Evolutionary conservation across 805 yeast species (phyloP), one percentile per base, ranked within the genome.

Genomic region (Wickerhamomyces rabaulensis): DNA sequence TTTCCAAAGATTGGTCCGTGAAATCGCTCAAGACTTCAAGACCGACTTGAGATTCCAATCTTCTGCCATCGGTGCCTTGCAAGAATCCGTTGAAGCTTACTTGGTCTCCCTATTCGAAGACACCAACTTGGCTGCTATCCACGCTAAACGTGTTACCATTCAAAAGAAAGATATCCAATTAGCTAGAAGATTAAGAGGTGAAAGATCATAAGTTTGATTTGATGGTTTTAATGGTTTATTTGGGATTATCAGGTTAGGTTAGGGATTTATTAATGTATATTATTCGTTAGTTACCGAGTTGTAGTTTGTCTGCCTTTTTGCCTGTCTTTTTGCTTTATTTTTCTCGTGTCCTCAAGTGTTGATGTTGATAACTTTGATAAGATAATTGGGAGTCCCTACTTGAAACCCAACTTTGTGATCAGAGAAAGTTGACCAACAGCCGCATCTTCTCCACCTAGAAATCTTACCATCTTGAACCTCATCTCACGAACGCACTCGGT

Each of bases 1-100:
- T 49, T 91, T 91, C 85, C 96, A 92, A 70, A 84, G 97, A 78
- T 79, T 91, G 67, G 96, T 91, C 48, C 80, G 97, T 71, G 96
- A 90, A 74, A 88, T 91, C 54, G 95, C 97, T 55, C 91, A 86
- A 71, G 96, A 90, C 68, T 86, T 86, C 80, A 85, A 84, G 77
- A 81, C 91, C 60, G 95, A 86, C 67, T 79, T 90, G 71, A 84
- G 96, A 78, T 91, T 92, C 84, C 97, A 91, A 72, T 86, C 96
- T 47, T 86, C 95, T 56, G 98, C 98, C 56, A 86, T 91, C 57
- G 91, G 95, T 74, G 98, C 98, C 58, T 77, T 91, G 62, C 98
- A 91, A 73, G 98, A 92, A 76, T 91, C 97, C 56, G 96, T 91
- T 53, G 98, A 92, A 79, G 97, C 97, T 64, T 92, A 89, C 80